Conservation (phyloP, 805 yeast species). For the Saturnispora gosingensis region DNA sequence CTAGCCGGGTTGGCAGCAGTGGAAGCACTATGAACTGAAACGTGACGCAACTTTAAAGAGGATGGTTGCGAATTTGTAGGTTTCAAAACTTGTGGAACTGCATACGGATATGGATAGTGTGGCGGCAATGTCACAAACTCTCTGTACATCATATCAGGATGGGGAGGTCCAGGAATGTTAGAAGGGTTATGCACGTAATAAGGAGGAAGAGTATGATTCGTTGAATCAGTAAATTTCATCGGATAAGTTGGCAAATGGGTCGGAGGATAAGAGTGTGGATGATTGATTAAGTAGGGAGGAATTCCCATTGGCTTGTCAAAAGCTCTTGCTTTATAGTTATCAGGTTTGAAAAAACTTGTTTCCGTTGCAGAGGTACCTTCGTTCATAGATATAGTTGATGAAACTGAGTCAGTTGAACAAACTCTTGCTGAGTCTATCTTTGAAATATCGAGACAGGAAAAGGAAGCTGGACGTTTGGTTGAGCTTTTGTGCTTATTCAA, state of each 20-base stretch:
- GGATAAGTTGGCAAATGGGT: neutral
- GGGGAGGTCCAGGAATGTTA: neutral
- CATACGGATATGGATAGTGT: slow-evolving; percentile 5
- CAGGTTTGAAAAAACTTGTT: neutral
- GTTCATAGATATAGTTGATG: neutral
- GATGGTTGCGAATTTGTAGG: neutral
- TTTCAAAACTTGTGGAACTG: neutral
- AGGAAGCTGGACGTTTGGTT: neutral
- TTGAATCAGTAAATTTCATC: neutral
- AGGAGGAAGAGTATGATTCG: neutral
- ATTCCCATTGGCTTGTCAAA: neutral
- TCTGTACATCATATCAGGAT: neutral
- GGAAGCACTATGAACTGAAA: neutral
- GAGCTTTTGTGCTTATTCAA: neutral
- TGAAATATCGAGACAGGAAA: neutral
- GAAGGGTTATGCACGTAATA: neutral
- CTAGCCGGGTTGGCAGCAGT: slow-evolving; percentile 1
- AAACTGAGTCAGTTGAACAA: neutral
- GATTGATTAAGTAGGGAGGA: neutral
- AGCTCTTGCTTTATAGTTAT: neutral
- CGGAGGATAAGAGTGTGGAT: neutral
- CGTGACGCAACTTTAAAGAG: neutral
- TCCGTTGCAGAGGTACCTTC: neutral
- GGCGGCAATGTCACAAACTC: neutral
- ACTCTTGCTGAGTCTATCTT: neutral